Conservation (phyloP, 2,329 filamentous ascomycete species). For the Colletotrichum brevisporum region DNA sequence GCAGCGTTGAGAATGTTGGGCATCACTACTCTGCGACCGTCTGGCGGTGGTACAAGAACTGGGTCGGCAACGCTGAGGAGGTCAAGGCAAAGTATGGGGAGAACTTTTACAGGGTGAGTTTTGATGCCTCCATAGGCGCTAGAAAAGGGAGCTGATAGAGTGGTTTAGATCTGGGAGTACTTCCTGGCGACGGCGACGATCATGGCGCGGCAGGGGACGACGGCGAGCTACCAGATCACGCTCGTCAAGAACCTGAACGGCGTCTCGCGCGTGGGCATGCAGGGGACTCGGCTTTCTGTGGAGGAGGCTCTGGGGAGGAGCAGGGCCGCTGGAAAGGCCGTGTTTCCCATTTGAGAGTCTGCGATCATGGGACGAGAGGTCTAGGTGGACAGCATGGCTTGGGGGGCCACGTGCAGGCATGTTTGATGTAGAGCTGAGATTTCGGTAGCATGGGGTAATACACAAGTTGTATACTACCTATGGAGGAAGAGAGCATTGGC, state of each 20-base stretch:
- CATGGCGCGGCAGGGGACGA: slow-evolving; percentile 80
- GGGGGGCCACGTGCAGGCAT: too few relatives aligned
- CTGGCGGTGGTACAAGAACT: slow-evolving; percentile 94
- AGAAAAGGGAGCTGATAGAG: too few relatives aligned
- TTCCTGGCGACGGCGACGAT: slow-evolving; percentile 86
- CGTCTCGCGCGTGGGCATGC: slow-evolving; percentile 79
- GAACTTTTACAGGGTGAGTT: slow-evolving; percentile 82
- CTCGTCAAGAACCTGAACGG: slow-evolving; percentile 88
- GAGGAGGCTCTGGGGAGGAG: not conserved
- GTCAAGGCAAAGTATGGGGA: slow-evolving; percentile 89
- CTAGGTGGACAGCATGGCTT: too few relatives aligned
- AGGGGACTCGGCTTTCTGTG: not conserved
- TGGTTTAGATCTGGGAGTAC: slow-evolving; percentile 81
- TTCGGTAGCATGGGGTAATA: too few relatives aligned
- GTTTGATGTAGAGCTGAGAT: too few relatives aligned
- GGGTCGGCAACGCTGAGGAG: slow-evolving; percentile 89
- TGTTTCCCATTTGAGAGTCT: slow-evolving; percentile 74
- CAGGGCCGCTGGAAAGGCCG: slow-evolving; percentile 82
- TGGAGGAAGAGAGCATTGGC: too few relatives aligned
- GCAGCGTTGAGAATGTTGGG: slow-evolving; percentile 84
- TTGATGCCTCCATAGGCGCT: too few relatives aligned
- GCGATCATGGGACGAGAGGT: slow-evolving; percentile 49
- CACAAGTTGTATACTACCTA: too few relatives aligned
- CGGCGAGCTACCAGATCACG: slow-evolving; percentile 85
- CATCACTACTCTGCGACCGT: slow-evolving; percentile 91